Evolutionary conservation across 2,329 filamentous ascomycete genomes (phyloP).

Genomic region (Simplicillium aogashimaense): DNA sequence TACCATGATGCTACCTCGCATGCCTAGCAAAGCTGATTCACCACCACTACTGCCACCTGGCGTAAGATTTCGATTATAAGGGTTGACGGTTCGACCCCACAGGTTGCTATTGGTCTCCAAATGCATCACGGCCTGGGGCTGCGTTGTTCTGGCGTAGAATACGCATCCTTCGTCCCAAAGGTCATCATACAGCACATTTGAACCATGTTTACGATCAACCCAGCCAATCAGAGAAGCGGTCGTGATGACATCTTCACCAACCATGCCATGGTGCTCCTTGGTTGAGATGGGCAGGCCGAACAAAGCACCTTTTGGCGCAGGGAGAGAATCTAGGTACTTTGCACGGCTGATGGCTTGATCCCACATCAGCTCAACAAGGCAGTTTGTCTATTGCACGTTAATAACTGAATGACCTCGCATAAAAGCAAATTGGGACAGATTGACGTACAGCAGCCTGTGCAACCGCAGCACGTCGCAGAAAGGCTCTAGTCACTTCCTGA

Average conservation of each 20-base stretch:
- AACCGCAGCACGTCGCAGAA: slow-evolving; percentile 6
- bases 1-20: slow-evolving; percentile 13
- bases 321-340: slow-evolving; percentile 20
- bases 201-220: slow-evolving; percentile 20
- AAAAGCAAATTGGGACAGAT: no score
- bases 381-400: slow-evolving; percentile 17
- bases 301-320: slow-evolving; percentile 20
- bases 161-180: slow-evolving; percentile 52
- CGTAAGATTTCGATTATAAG: slow-evolving; percentile 46
- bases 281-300: slow-evolving; percentile 24
- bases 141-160: slow-evolving; percentile 58
- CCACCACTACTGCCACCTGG: slow-evolving; percentile 55
- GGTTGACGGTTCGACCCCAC: slow-evolving; percentile 51
- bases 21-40: slow-evolving; percentile 21
- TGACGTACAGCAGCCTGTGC: slow-evolving; percentile 5
- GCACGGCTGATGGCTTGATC: slow-evolving; percentile 22
- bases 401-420: not conserved
- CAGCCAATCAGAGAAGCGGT: slow-evolving; percentile 17
- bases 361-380: slow-evolving; percentile 22
- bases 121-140: slow-evolving; percentile 43
- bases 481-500: slow-evolving; percentile 5
- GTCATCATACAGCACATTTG: slow-evolving; percentile 19
- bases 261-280: slow-evolving; percentile 24
- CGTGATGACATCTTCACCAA: slow-evolving; percentile 17
- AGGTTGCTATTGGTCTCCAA: slow-evolving; percentile 52